These are phyloP conservation scores for Stevia rebaudiana DNA, from an alignment of 140 eudicot genomes.

Conservation along the genomic window DNA sequence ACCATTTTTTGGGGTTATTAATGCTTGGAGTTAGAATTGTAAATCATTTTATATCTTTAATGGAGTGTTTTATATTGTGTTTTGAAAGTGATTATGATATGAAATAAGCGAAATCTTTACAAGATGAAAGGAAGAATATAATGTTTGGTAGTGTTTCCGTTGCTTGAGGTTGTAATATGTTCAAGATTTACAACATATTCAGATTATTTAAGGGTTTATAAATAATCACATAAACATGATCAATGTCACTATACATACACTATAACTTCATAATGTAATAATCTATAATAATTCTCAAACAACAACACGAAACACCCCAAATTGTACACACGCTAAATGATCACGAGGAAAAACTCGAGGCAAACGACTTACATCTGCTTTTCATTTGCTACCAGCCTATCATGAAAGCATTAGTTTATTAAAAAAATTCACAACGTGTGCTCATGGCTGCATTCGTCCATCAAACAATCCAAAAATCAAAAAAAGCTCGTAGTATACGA, in stretches of 20 bases:
- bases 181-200: neutral
- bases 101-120: neutral
- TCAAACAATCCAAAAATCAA: conserved; percentile 5
- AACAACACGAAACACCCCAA: neutral
- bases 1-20: neutral
- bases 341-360: neutral
- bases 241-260: neutral
- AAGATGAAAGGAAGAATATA: neutral
- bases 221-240: neutral
- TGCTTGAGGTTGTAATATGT: neutral
- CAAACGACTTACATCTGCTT: conserved; percentile 30
- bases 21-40: neutral
- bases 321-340: neutral
- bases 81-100: neutral
- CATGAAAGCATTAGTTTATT: conserved; percentile 20
- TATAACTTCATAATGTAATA: neutral
- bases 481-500: neutral
- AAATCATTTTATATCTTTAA: neutral
- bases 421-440: neutral
- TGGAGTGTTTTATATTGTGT: neutral
- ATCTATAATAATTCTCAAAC: neutral
- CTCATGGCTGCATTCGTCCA: neutral
- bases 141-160: neutral
- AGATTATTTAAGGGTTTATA: neutral
- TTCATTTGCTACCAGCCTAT: conserved; percentile 27